Evolutionary conservation across 306 rosid species (phyloP).

Genomic region (Myrica gale): DNA sequence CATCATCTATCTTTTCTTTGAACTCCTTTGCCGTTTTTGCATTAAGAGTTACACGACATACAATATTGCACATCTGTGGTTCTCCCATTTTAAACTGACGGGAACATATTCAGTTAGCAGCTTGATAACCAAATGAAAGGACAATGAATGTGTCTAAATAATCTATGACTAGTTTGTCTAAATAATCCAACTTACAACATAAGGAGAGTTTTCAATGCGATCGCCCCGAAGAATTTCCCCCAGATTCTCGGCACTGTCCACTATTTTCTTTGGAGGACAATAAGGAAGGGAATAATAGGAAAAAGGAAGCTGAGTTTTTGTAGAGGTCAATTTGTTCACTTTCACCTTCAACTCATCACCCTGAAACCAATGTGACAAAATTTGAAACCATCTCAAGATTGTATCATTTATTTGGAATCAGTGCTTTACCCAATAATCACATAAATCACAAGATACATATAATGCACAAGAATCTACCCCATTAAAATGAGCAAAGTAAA

Average conservation of each 20-base stretch:
- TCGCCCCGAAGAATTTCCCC: conserved; percentile 96
- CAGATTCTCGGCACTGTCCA: conserved; percentile 94
- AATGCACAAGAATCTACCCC: neutral
- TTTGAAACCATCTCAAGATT: neutral
- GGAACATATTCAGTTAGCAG: conserved; percentile 23
- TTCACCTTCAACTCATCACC: conserved; percentile 70
- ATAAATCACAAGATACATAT: neutral
- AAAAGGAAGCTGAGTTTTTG: conserved; percentile 88
- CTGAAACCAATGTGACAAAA: conserved; percentile 47
- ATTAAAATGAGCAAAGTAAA: neutral
- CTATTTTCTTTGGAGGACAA: conserved; percentile 63
- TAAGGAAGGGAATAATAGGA: conserved; percentile 75
- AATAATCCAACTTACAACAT: conserved; percentile 48
- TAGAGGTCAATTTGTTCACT: conserved; percentile 84
- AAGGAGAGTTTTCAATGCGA: conserved; percentile 85
- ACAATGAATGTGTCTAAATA: conserved; percentile 2
- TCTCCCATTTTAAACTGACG: conserved; percentile 88
- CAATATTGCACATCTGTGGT: conserved; percentile 73
- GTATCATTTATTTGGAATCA: neutral
- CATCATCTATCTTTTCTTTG: conserved; percentile 83
- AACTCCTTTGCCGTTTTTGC: conserved; percentile 61
- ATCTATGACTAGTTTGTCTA: neutral
- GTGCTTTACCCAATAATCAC: neutral
- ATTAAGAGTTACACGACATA: conserved; percentile 59
- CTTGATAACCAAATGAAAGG: conserved; percentile 17